These are phyloP conservation scores for Exophiala phaeomuriformis DNA, from an alignment of 2,329 filamentous ascomycete genomes.

Conservation along the genomic window DNA sequence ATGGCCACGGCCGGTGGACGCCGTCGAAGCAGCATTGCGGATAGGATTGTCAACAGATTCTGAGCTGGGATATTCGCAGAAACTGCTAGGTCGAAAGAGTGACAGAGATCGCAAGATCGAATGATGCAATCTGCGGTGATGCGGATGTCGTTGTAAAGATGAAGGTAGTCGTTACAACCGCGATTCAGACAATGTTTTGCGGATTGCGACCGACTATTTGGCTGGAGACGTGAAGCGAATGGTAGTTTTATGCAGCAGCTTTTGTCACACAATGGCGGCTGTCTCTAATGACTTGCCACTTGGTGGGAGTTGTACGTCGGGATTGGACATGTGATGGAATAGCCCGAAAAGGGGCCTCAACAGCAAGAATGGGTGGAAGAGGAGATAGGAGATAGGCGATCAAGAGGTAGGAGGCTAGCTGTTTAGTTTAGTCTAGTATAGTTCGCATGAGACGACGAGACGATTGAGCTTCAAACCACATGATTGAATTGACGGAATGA, in stretches of 20 bases:
- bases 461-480: not conserved
- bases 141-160: no score
- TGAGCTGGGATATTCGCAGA: not conserved
- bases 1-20: slow-evolving; percentile 10
- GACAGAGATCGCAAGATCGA: no score
- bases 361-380: not conserved
- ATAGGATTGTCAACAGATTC: slow-evolving; percentile 16
- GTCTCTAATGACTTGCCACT: no score
- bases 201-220: no score
- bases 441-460: not conserved
- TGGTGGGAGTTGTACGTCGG: no score
- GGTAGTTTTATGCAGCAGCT: not conserved
- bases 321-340: not conserved
- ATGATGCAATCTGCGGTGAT: no score
- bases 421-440: no score
- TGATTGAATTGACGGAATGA: not conserved
- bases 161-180: no score
- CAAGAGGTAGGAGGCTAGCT: not conserved
- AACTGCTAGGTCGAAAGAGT: no score
- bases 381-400: not conserved
- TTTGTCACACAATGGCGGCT: not conserved
- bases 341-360: not conserved
- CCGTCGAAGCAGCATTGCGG: slow-evolving; percentile 19
- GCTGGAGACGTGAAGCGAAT: no score
- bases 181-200: no score